These are phyloP conservation scores for Talaromyces adpressus DNA, from an alignment of 495 filamentous ascomycete species.

Conservation along the genomic window DNA sequence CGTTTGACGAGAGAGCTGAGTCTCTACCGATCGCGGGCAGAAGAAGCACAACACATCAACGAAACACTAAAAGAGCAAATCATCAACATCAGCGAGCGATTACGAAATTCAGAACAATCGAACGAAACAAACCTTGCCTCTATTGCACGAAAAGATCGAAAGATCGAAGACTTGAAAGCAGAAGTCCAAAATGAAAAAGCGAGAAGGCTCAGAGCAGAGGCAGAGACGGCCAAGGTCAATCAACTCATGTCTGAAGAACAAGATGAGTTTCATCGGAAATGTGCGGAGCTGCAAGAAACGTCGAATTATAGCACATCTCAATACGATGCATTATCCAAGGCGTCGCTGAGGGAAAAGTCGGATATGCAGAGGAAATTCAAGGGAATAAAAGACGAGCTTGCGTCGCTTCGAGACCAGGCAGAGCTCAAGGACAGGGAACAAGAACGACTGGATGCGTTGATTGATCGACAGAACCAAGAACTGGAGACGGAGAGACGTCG, in stretches of 20 bases:
- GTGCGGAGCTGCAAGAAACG: constrained; percentile 54
- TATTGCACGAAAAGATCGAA: constrained; percentile 69
- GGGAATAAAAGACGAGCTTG: constrained; percentile 20
- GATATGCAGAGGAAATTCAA: constrained; percentile 36
- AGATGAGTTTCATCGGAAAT: constrained; percentile 48
- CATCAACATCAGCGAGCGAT: constrained; percentile 49
- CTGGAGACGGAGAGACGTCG: constrained; percentile 49
- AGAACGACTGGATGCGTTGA: constrained; percentile 54
- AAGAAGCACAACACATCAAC: constrained; percentile 66
- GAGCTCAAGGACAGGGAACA: constrained; percentile 46
- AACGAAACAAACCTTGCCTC: constrained; percentile 68
- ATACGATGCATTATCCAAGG: constrained; percentile 63
- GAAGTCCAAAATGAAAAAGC: constrained; percentile 61
- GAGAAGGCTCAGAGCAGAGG: constrained; percentile 56
- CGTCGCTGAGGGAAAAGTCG: constrained; percentile 48
- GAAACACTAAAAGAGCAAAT: constrained; percentile 69
- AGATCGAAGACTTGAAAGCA: constrained; percentile 64
- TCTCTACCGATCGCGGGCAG: constrained; percentile 61
- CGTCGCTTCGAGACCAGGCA: constrained; percentile 30
- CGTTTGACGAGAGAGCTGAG: constrained; percentile 72
- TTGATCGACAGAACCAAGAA: constrained; percentile 63
- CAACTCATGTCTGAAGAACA: constrained; percentile 51
- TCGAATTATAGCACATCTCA: constrained; percentile 47
- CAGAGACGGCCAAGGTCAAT: constrained; percentile 52
- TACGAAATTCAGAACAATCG: constrained; percentile 59